Evolutionary conservation across 257 asterid genomes (phyloP), one percentile per base, ranked within the genome.

Genomic region (Scutellaria barbata): DNA sequence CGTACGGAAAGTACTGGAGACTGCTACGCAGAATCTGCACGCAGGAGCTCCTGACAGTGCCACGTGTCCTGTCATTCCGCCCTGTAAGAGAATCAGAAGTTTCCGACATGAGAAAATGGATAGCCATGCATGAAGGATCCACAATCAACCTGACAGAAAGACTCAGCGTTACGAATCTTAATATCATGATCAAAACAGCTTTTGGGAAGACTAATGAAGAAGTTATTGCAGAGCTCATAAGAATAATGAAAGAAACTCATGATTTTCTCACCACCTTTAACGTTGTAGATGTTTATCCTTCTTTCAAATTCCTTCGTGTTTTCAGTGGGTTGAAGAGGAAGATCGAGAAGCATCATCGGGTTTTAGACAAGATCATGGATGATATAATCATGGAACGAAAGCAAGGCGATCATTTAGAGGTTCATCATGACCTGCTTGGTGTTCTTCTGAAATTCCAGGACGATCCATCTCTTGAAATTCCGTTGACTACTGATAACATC

Each of bases 1-100:
- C 85, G 0, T 73, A 68, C 43, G 79, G 80, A 3, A 75, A 73
- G 0, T 80, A 82, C 74, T 82, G 84, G 87, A 57, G 76, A 48
- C 82, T 80, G 14, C 58, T 82, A 10, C 69, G 84, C 5, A 80
- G 51, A 52, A 73, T 82, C 17, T 77, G 81, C 71, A 43, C 43
- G 2, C 40, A 58, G 0, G 76, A 82, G 68, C 81, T 82, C 12
- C 17, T 82, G 0, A 69, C 35, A 2, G 68, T 3, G 3, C 47
- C 20, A 57, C 77, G 75, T 0, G 81, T 80, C 1, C 67, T 11
- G 0, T 74, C 77, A 0, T 73, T 73, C 64, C 74, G 69, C 9
- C 17, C 47, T 7, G 30, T 72, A 1, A 20, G 86, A 35, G 83
- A 72, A 66, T 74, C 72, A 9, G 83, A 74, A 52, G 35, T 50